Base-by-base conservation (phyloP, 2,329 filamentous ascomycete species). In the Colletotrichum tropicicola region DNA sequence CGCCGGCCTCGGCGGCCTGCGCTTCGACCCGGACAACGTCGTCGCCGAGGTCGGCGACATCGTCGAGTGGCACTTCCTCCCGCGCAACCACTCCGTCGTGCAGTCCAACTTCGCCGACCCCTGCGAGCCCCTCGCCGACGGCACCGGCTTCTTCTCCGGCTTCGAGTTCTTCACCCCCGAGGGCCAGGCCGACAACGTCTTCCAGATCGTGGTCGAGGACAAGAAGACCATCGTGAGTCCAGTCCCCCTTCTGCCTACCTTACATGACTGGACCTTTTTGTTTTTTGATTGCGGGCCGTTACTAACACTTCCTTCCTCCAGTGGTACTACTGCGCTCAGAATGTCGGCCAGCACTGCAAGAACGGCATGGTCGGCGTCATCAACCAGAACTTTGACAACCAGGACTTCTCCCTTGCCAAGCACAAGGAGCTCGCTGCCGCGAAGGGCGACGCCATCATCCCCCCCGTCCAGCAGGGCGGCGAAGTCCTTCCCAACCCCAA, bases 21-120 rank as follows among this genome's bases (percentile, higher is more conserved):
- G 71, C 51, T 88, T 87, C 73, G 77, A 80, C 51, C 86, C 86
- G 1, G 77, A 82, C 66, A 82, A 79, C 67, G 75, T 86, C 41
- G 79, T 78, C 3, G 86, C 85, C 17, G 73, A 76, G 10, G 61
- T 80, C 7, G 85, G 85, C 63, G 83, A 86, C 65, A 68, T 83
- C 4, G 72, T 88, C 61, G 84, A 87, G 75, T 88, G 82, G 77
- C 82, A 84, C 70, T 88, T 83, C 78, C 81, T 80, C 67, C 80
- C 85, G 8, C 71, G 69, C 62, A 85, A 83, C 75, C 85, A 87
- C 79, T 80, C 80, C 17, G 76, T 87, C 43, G 78, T 70, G 2
- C 75, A 82, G 71, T 80, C 79, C 37, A 76, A 71, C 71, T 83
- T 83, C 65, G 77, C 66, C 55, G 68, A 75, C 45, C 81, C 81